These are phyloP conservation scores for Scleroderma citrinum DNA, from an alignment of 768 basidiomycete species.

Conservation along the genomic window DNA sequence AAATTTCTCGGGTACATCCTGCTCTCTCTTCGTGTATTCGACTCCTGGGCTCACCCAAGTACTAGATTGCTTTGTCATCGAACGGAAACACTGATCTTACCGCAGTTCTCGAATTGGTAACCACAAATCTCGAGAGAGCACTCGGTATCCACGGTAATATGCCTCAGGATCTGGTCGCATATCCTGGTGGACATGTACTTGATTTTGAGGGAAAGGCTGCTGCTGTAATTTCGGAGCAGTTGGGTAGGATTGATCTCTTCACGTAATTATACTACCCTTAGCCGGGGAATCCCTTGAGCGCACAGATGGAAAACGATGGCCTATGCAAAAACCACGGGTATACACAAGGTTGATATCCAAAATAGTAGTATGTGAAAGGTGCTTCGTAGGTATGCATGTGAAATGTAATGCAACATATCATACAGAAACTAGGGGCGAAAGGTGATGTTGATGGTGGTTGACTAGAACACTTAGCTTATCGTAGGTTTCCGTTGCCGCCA, in stretches of 20 bases:
- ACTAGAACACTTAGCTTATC: background rate
- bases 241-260: slow-evolving; percentile 17
- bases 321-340: no score
- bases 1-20: slow-evolving; percentile 33
- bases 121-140: slow-evolving; percentile 38
- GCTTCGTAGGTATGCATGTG: no score
- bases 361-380: no score
- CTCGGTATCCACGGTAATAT: slow-evolving; percentile 28
- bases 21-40: background rate
- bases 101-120: slow-evolving; percentile 33
- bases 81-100: slow-evolving; percentile 31
- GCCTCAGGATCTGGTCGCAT: slow-evolving; percentile 36
- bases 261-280: slow-evolving; percentile 4
- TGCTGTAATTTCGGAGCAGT: slow-evolving; percentile 29
- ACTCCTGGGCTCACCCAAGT: background rate
- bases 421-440: no score
- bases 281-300: no score
- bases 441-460: background rate
- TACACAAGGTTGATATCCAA: no score
- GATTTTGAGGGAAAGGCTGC: slow-evolving; percentile 36
- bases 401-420: no score
- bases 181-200: slow-evolving; percentile 30
- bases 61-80: slow-evolving; percentile 35
- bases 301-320: no score
- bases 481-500: background rate